Evolutionary conservation across 129 eudicot genomes (phyloP).

Genomic region (Smallanthus sonchifolius): DNA sequence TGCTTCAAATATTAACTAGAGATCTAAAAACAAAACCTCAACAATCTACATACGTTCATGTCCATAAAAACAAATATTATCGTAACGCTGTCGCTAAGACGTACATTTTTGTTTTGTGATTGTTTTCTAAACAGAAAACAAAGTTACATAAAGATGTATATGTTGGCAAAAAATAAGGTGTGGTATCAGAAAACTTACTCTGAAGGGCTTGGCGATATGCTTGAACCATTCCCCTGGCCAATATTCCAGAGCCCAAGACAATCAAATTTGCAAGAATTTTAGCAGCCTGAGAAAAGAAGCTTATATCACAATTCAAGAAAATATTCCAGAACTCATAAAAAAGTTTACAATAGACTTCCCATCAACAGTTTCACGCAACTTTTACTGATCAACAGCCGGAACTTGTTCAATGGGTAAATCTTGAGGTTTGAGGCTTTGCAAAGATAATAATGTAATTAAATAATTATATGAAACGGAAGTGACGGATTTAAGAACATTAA

Average conservation of each 20-base stretch:
- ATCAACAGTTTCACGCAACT: too few relatives aligned
- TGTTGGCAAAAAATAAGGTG: not conserved
- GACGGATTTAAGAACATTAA: too few relatives aligned
- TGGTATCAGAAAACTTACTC: conserved; percentile 35
- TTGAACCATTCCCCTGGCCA: conserved; percentile 67
- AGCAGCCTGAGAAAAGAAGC: conserved; percentile 50
- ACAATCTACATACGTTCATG: not conserved
- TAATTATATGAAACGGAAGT: too few relatives aligned
- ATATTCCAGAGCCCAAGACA: conserved; percentile 66
- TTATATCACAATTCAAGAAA: conserved; percentile 1
- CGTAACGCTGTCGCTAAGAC: not conserved
- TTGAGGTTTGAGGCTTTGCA: too few relatives aligned
- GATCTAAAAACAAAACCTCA: not conserved
- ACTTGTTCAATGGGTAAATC: too few relatives aligned
- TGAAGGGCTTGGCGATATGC: conserved; percentile 83
- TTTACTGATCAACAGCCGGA: too few relatives aligned
- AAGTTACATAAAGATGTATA: not conserved
- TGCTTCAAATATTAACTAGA: too few relatives aligned
- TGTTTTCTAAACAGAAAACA: not conserved
- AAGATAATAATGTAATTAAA: too few relatives aligned
- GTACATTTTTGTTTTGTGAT: not conserved
- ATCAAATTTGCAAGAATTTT: conserved; percentile 63
- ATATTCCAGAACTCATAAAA: not conserved
- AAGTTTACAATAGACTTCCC: not conserved
- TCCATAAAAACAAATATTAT: not conserved